Conservation (phyloP, 768 basidiomycete genomes). For the Pholiota microspora region DNA sequence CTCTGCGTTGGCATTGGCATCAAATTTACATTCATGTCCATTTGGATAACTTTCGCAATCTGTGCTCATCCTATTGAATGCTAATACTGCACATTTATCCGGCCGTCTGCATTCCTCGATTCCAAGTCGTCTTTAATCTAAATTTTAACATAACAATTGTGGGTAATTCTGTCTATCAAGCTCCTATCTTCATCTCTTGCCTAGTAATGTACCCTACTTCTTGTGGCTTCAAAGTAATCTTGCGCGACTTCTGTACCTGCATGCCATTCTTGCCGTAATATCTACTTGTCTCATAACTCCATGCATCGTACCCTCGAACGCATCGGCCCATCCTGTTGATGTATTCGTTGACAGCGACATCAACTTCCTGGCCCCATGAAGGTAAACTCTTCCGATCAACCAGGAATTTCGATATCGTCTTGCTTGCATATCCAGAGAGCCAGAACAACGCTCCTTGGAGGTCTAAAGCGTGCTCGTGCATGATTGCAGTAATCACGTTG, state of each 20-base stretch:
- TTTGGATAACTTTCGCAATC: no score
- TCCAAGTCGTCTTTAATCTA: no score
- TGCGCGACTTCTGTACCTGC: conserved; percentile 13
- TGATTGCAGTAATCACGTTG: conserved; percentile 53
- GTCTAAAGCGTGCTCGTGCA: conserved; percentile 39
- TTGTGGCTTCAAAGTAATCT: conserved; percentile 13
- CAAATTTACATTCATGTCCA: no score
- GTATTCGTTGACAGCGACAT: conserved; percentile 33
- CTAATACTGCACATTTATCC: no score
- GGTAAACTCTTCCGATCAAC: conserved; percentile 31
- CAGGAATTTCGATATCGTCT: conserved; percentile 36
- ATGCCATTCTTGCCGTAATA: conserved; percentile 34
- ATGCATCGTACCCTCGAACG: conserved; percentile 47
- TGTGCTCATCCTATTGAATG: no score
- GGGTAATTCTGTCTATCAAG: neutral
- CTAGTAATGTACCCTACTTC: conserved; percentile 19
- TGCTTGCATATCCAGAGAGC: conserved; percentile 34
- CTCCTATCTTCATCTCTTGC: conserved; percentile 10
- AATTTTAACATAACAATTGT: neutral
- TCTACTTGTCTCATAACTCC: conserved; percentile 48
- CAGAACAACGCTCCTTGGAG: conserved; percentile 40
- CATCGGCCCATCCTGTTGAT: conserved; percentile 49
- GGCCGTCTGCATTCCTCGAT: no score
- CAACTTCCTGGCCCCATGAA: conserved; percentile 40
- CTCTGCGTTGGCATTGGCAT: no score